Base-by-base conservation (phyloP, 805 yeast species). In the Ogataea haglerorum region DNA sequence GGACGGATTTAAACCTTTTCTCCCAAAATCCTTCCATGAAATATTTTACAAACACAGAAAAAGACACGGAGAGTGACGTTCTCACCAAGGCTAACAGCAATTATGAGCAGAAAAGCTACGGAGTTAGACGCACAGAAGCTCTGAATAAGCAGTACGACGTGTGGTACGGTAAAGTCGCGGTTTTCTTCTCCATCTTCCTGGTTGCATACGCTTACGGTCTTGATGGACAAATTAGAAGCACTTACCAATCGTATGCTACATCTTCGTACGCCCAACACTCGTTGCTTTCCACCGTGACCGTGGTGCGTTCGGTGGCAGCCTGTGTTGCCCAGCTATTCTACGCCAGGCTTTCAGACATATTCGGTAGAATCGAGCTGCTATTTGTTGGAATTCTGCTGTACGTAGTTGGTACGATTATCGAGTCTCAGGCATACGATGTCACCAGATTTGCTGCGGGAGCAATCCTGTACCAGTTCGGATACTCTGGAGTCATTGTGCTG, bases 291-390 rank as follows among this genome's bases (percentile, higher is more conserved):
- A 76, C 87, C 3, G 72, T 82, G 43, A 69, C 73, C 45, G 82
- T 78, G 21, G 70, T 81, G 45, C 69, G 71, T 40, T 64, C 75
- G 22, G 84, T 82, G 28, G 71, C 78, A 36, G 83, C 77, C 34
- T 85, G 85, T 18, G 86, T 82, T 13, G 70, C 83, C 4, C 84
- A 78, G 54, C 79, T 83, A 3, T 68, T 76, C 4, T 78, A 70
- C 46, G 87, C 88, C 9, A 66, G 85, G 48, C 61, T 82, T 26
- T 72, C 84, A 8, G 86, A 82, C 57, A 67, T 72, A n/a, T 80
- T 79, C 53, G 89, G 89, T 12, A 75, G 89, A 56, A 49, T 76
- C 23, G 77, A 74, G 51, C 60, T 80, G 37, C 53, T 77, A 15
- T 30, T 74, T 14, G 56, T 72, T 7, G 67, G 81, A 1, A 63